Evolutionary conservation across 1,139 yeast species (phyloP), one percentile per base, ranked within the genome.

Genomic region (Schwanniomyces etchellsii): DNA sequence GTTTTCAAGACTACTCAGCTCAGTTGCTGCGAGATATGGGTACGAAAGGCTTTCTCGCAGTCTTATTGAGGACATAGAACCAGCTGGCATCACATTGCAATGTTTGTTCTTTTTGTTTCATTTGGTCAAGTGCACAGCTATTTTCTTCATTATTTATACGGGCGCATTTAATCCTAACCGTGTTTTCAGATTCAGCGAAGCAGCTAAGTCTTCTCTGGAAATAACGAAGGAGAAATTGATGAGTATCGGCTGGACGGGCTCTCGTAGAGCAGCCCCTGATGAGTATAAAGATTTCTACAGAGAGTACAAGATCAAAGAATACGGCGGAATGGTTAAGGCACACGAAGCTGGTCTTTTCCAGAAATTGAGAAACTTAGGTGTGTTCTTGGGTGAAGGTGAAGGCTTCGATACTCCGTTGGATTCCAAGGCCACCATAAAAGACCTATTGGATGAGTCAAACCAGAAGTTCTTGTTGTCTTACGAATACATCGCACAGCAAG

Each of bases 231-330:
- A 83, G 14, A 68, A 70, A 42, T 70, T 91, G 44, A 49, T 78
- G 28, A 58, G 59, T 7, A 63, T 88, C 44, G 97, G 97, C 28
- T 91, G 97, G 97, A 86, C 96, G 14, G 95, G 96, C 31, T 72
- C 93, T 15, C 81, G 79, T 55, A 78, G 79, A 47, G 82, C 81
- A 12, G 70, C 81, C 14, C 63, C 76, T 17, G 81, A 76, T 26
- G 89, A 79, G 42, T 91, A 81, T 69, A 74, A 74, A 46, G 84
- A 80, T 37, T 70, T 63, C 46, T 82, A 77, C 67, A 76, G 91
- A 50, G 77, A 77, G 32, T 60, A 58, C 47, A 70, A 72, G 51
- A 74, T 84, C 50, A 72, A 77, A 44, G 70, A 75, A 45, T 72
- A 64, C 41, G 96, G 96, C 34, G 91, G 95, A 13, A 66, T 85